Evolutionary conservation across 345 rosid species (phyloP), one percentile per base, ranked within the genome.

Genomic region (Gossypioides kirkii): DNA sequence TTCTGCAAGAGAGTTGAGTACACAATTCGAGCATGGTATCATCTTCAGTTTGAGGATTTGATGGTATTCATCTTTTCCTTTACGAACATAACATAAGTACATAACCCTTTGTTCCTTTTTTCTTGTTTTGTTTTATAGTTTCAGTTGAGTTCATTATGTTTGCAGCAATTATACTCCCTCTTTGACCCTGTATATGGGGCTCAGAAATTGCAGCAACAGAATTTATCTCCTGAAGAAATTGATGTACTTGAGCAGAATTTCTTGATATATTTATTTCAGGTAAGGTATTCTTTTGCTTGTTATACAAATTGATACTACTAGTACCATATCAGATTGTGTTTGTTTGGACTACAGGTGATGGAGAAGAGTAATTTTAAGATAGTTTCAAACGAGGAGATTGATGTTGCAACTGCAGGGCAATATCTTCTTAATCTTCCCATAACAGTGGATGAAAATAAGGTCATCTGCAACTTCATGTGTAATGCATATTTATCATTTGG

Each of bases 21-120:
- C 86, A 91, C 92, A 22, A 86, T 94, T 77, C 89, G 95, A 77
- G 98, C 96, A 58, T 94, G 98, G 97, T 94, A 90, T 81, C 85
- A 85, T 78, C 84, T 94, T 65, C 97, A 89, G 74, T 94, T 94
- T 78, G 96, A 91, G 82, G 96, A 94, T 81, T 80, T 94, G 84
- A 90, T 94, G 98, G 98, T 94, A 77, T 4, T 68, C 25, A 4
- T 76, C 8, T 68, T 53, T 54, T 55, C 5, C 52, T 53, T 11
- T 26, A 11, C 50, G 45, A 32, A 32, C 7, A 32, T 32, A 55
- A 52, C 38, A 49, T 28, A 69, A 50, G 25, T 20, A 42, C 23
- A 2, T n/a, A 3, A 66, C 2, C 20, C 4, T 42, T 36, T 28
- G n/a, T 22, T 20, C 5, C 32, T 78, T 18, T 10, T 23, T 49